Conservation (phyloP, 1,284 basidiomycete species). For the Tilletia horrida region DNA sequence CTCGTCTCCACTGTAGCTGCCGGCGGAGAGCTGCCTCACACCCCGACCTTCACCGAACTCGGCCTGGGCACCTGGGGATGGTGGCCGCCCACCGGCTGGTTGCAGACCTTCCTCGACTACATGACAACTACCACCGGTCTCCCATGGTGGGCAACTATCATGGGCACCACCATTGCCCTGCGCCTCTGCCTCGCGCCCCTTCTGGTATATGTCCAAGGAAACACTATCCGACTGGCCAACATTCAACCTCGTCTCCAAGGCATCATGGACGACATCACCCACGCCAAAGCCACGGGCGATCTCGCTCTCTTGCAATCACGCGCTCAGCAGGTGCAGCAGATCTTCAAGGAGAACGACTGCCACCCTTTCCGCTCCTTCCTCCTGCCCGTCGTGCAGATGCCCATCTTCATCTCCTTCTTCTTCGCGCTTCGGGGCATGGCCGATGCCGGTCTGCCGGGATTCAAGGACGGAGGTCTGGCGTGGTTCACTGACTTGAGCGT, state of each 20-base stretch:
- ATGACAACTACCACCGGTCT: conserved; percentile 68
- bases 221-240: conserved; percentile 68
- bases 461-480: conserved; percentile 72
- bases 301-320: conserved; percentile 62
- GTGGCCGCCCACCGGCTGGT: conserved; percentile 64
- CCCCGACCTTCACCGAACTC: conserved; percentile 55
- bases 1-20: conserved; percentile 25
- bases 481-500: conserved; percentile 76
- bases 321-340: conserved; percentile 63
- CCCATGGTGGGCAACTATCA: conserved; percentile 61
- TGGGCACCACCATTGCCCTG: conserved; percentile 68
- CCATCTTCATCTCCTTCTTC: conserved; percentile 80
- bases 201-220: conserved; percentile 66
- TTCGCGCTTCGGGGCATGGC: conserved; percentile 75
- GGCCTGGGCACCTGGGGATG: conserved; percentile 65
- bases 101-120: conserved; percentile 66
- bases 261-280: conserved; percentile 62
- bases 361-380: conserved; percentile 64
- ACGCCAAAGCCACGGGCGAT: conserved; percentile 60
- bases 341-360: conserved; percentile 71
- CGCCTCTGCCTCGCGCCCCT: conserved; percentile 70
- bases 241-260: conserved; percentile 65
- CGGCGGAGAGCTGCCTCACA: conserved; percentile 2
- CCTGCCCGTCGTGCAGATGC: conserved; percentile 69
- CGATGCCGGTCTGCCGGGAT: conserved; percentile 67